Evolutionary conservation across 768 basidiomycete species (phyloP).

Genomic region (Suillus paluster): DNA sequence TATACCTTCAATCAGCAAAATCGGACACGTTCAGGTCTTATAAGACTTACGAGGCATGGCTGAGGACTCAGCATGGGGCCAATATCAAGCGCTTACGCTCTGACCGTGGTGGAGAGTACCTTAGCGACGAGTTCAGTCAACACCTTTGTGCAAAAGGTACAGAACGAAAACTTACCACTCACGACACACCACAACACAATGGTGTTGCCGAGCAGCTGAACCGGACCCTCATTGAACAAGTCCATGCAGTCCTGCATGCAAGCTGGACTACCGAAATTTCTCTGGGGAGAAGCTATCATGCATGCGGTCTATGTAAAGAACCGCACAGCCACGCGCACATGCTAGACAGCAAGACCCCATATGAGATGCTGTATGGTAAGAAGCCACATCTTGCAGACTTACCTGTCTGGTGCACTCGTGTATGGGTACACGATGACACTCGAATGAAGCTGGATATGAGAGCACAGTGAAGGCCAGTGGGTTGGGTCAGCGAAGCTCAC

Average conservation of each 20-base stretch:
- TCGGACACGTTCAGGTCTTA: conserved; percentile 15
- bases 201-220: conserved; percentile 31
- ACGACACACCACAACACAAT: conserved; percentile 29
- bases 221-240: conserved; percentile 18
- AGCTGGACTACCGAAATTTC: conserved; percentile 18
- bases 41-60: conserved; percentile 8
- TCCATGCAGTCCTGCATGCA: conserved; percentile 20
- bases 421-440: conserved; percentile 16
- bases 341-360: conserved; percentile 17
- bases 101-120: conserved; percentile 36
- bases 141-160: neutral
- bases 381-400: conserved; percentile 21
- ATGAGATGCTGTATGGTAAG: conserved; percentile 7
- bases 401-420: conserved; percentile 26
- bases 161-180: conserved; percentile 3
- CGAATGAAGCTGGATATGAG: conserved; percentile 19
- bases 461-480: conserved; percentile 16
- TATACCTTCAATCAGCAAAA: conserved; percentile 11
- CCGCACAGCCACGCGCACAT: conserved; percentile 19
- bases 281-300: conserved; percentile 28
- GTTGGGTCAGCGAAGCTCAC: conserved; percentile 20
- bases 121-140: conserved; percentile 17
- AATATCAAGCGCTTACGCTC: conserved; percentile 2
- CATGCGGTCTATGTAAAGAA: conserved; percentile 25
- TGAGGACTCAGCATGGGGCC: neutral